Base-by-base conservation (phyloP, 2,329 filamentous ascomycete species). In the Fusarium acutatum region DNA sequence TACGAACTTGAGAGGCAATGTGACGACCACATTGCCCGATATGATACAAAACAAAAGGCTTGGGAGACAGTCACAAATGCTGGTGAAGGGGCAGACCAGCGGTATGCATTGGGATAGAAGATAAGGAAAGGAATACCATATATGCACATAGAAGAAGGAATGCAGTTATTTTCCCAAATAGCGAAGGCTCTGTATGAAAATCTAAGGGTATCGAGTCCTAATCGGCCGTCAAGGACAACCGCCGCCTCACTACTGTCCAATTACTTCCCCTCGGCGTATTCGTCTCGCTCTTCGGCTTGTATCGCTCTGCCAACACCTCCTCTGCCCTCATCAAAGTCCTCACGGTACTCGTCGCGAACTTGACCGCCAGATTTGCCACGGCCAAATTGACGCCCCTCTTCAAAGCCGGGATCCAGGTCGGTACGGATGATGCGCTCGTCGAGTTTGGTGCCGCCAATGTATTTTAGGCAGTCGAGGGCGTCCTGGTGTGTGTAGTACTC, bases 401-500 rank as follows among this genome's bases (percentile, higher is more conserved):
- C 91, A 77, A 99, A 99, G 6, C 96, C 96, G 37, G 97, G 95
- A 80, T 99, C 96, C 54, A 98, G 84, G 85, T 99, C 96, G 30
- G 96, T 97, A 68, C 96, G 89, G 80, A 99, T 98, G 80, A 99
- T 92, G 77, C 96, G 92, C 87, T 99, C 96, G 82, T 99, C 96
- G 50, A 99, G 89, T 86, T 99, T 99, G 40, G 96, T 99, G 65
- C 96, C 96, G 63, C 96, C 96, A 79, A 99, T 92, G 82, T 98
- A 99, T 85, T 98, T 99, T 91, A 99, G 92, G 84, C 96, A 98
- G 82, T 99, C 96, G 56, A 99, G 88, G 14, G 96, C 96, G 82
- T 99, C 96, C 81, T 97, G 93, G 82, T 98, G 96, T 35, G 92
- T 98, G 86, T 98, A 98, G 86, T 99, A 99, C 84, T 99, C 96